Base-by-base conservation (phyloP, 2,329 filamentous ascomycete genomes). In the Penicillium sp. region DNA sequence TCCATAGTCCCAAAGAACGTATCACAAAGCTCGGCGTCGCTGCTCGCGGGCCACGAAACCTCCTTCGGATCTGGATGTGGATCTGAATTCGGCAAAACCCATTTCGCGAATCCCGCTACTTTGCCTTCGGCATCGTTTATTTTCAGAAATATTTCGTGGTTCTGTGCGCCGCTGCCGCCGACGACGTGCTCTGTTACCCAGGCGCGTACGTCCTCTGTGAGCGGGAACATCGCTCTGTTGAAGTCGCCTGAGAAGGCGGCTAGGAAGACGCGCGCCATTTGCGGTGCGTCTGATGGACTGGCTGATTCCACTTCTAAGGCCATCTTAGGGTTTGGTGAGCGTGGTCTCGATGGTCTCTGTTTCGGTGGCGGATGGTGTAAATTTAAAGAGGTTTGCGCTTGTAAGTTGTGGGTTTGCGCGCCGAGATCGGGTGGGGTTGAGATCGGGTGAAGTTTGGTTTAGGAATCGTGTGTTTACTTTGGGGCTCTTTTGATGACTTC, bases 21-120 rank as follows among this genome's bases (percentile, higher is more conserved):
- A 6, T 49, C 49, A 22, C 60, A 61, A 2, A 63, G 50, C 4
- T 43, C 51, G 24, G 23, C 37, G 27, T 62, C 50, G 10, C 50
- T 49, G 10, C 51, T 50, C 18, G 39, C 34, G 1, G 59, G 56
- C 50, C 53, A 63, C 4, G 10, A 35, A 2, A 11, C 28, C 4
- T 40, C 29, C n/a, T 46, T 41, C 1, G 50, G 40, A 11, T 23
- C 10, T 5, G 38, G 47, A 43, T 47, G 39, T 6, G 26, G 42
- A 50, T 46, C 47, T 20, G 49, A 49, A 32, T n/a, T 18, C 1
- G 55, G 55, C 7, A 48, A 45, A n/a, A 52, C 44, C 62, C 62
- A 64, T 36, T 58, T 56, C 23, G 57, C 56, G 16, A 64, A 62
- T 6, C 47, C 62, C 6, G 44, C 54, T 1, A 59, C 44, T 24